A percentile compares a stretch with the other conserved stretches of the same genome.
Conservation (phyloP, 371 early-diverging fungal species). For the Syncephalastrum sp. region DNA sequence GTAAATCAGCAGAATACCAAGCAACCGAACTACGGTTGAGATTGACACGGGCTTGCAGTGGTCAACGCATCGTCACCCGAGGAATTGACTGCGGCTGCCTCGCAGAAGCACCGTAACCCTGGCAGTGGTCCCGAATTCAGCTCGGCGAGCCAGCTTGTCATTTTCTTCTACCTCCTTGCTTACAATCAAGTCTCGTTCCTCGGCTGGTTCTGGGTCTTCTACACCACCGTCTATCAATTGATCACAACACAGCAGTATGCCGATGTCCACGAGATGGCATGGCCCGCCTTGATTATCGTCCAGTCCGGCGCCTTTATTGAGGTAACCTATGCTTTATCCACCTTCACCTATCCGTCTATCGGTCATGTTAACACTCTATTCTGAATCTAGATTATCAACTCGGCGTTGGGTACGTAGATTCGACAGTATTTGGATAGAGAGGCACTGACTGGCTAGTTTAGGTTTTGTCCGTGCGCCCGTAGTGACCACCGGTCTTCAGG, state of each 20-base stretch:
- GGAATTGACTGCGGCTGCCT: conserved; percentile 5
- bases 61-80: conserved; percentile 5
- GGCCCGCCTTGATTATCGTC: conserved; percentile 58
- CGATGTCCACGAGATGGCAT: conserved; percentile 58
- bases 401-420: conserved; percentile 18
- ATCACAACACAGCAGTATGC: conserved; percentile 49
- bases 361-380: not conserved
- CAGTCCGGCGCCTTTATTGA: conserved; percentile 83
- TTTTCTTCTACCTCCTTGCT: conserved; percentile 62
- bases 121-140: conserved; percentile 9
- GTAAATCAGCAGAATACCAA: not conserved
- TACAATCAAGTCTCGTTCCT: conserved; percentile 78
- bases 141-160: conserved; percentile 9
- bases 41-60: not conserved
- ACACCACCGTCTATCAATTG: conserved; percentile 49
- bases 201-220: conserved; percentile 77
- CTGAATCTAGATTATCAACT: conserved; percentile 25
- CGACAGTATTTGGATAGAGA: not conserved
- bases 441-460: conserved; percentile 8
- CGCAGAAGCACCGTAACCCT: not conserved
- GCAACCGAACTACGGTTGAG: no score
- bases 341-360: no score
- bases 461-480: conserved; percentile 83
- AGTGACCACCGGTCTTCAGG: conserved; percentile 80
- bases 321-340: conserved; percentile 28